Evolutionary conservation across 2,329 filamentous ascomycete species (phyloP).

Genomic region (Colletotrichum musicola): DNA sequence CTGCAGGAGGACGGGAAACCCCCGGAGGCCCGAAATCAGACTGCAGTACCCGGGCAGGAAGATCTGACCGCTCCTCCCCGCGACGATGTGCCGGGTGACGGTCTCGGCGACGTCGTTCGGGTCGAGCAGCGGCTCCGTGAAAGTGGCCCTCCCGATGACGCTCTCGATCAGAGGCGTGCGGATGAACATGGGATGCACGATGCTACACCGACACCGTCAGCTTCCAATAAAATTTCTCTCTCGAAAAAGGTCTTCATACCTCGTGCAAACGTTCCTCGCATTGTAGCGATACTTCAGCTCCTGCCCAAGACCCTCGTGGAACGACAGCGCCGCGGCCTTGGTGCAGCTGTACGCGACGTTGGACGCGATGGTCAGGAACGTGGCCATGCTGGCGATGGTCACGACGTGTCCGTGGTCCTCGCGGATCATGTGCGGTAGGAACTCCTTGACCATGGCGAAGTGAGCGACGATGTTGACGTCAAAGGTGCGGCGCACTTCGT

Average conservation of each 20-base stretch:
- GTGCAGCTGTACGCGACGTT: constrained; percentile 8
- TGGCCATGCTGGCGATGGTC: constrained; percentile 12
- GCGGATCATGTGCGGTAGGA: constrained; percentile 1
- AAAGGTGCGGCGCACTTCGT: background rate
- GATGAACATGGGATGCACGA: constrained; percentile 6
- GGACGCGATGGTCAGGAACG: constrained; percentile 1
- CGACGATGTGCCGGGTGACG: background rate
- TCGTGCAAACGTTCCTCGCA: constrained; percentile 37
- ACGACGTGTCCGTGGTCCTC: constrained; percentile 9
- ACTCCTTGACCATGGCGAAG: constrained; percentile 11
- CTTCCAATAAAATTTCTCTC: background rate
- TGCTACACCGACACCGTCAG: background rate
- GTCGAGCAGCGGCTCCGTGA: background rate
- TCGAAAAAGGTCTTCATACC: background rate
- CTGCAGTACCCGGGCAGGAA: background rate
- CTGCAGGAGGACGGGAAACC: background rate
- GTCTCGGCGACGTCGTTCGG: background rate
- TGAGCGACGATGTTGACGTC: constrained; percentile 16
- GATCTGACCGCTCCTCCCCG: background rate
- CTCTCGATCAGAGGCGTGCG: background rate
- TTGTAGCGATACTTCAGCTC: constrained; percentile 10
- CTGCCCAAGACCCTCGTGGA: constrained; percentile 17
- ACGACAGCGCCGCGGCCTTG: constrained; percentile 12
- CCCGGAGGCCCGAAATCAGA: background rate
- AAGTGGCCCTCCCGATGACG: background rate